Evolutionary conservation across 805 yeast species (phyloP), one percentile per base, ranked within the genome.

Genomic region (Metschnikowia noctiluminum): DNA sequence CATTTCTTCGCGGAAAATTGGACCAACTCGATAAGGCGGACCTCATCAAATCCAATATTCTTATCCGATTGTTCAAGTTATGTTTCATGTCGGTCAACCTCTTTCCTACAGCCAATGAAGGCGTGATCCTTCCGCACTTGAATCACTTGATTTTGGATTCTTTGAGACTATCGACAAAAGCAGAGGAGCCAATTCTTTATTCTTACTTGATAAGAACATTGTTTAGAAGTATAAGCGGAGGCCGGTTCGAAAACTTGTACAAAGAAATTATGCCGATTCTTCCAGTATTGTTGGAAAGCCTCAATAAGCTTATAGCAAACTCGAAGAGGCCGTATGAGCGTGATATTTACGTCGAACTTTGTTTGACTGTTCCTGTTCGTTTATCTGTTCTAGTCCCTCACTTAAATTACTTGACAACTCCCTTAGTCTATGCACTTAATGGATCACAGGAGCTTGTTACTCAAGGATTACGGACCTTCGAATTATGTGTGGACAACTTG

Each of bases 41-140:
- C 61, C 75, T 84, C 34, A 78, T 85, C 31, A 84, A 83, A 56
- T 82, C 96, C 0, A 88, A 87, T 59, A 85, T 94, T 46, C 69
- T 94, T 55, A 87, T 90, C 21, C 74, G 97, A 49, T 71, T 95
- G 38, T 94, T 90, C 80, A 92, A 91, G 65, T 72, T 94, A 36
- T 89, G 96, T 58, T 92, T 94, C 67, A 89, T 92, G 96, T 90
- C 97, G 2, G 97, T 94, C 3, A 92, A 89, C 58, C 71, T 92
- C 43, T 92, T 90, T 63, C 97, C 98, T 0, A 71, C 82, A 4
- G 80, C 86, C 2, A 95, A 94, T 62, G 99, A 95, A 66, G 74
- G 81, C 49, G 96, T 94, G 6, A 77, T 94, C 8, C 71, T 91
- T 39, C 97, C 97, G 1, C 96, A 94, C 62, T 76, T 94, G 60